Percentiles rank a stretch among this genome's conserved stretches.
Conservation (phyloP, 2,329 filamentous ascomycete species). For the Penicillium sp. region DNA sequence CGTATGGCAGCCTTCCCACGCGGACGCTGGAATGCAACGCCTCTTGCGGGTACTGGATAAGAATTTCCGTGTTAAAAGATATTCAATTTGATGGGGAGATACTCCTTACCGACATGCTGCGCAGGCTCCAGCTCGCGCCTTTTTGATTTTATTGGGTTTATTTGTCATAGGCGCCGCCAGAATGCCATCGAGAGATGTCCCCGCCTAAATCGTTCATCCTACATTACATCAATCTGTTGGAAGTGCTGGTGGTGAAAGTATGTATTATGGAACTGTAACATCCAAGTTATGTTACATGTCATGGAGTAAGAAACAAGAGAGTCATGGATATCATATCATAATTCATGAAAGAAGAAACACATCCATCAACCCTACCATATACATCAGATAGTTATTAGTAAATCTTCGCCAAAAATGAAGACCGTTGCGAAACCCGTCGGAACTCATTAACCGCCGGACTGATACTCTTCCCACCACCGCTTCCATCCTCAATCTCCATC, state of each 20-base stretch:
- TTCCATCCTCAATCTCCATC: conserved; percentile 23
- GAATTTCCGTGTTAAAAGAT: background rate
- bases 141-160: background rate
- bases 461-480: conserved; percentile 12
- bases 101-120: background rate
- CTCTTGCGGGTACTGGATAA: background rate
- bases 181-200: background rate
- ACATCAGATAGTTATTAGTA: conserved; percentile 21
- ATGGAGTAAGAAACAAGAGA: background rate
- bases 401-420: conserved; percentile 30
- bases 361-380: background rate
- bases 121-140: background rate
- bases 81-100: rapidly evolving
- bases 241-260: background rate
- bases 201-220: too few species aligned
- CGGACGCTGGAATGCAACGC: background rate
- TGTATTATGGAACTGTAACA: background rate
- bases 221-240: background rate
- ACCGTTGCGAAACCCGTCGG: conserved; percentile 31
- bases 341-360: background rate
- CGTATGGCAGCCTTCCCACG: background rate
- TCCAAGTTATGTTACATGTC: background rate
- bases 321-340: conserved; percentile 1
- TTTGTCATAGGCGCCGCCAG: background rate
- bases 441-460: conserved; percentile 41